Base-by-base conservation (phyloP, 176 grass and related monocot genomes). In the Musa troglodytarum region DNA sequence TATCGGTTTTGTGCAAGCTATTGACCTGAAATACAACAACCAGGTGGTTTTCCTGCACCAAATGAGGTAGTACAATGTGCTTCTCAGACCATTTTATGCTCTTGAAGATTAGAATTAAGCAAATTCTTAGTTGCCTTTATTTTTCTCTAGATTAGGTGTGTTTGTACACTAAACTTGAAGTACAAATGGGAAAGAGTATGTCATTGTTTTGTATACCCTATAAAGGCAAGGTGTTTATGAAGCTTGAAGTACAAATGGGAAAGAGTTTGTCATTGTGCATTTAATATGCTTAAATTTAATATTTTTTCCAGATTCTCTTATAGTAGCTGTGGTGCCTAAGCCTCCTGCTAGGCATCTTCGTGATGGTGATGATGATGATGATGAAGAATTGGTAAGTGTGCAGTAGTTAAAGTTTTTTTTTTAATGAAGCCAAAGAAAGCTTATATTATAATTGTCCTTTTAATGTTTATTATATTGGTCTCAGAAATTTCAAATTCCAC, bases 401-500 rank as follows among this genome's bases (percentile, higher is more conserved):
- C 15, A 21, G 20, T 20, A 65, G 23, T 12, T 13, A 65, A 65
- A 23, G 26, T 26, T 28, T 26, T 65, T 26, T 65, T 20, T 23
- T 65, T 15, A 65, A 14, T 65, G 52, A 19, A 52, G 26, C 49
- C 53, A 13, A 52, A 77, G 11, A 56, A 29, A 58, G 21, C 14
- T 59, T 57, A 26, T 57, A 8, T 62, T 62, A n/a, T 76, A 17
- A 19, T 49, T 23, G 2, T 64, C 11, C 24, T 65, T 53, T 17
- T 25, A 17, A 6, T 7, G 66, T 52, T 13, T 49, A 16, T 50
- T 19, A 29, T 23, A 57, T 24, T 56, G 21, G 24, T 12, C 77
- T 13, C 59, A 83, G 82, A 76, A 82, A 69, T 76, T 76, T 85
- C 71, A 49, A 26, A 78, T 87, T 14, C 85, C 85, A 19, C 84